These are phyloP conservation scores for Pezicula carpinea DNA, from an alignment of 2,329 filamentous ascomycete species.

Conservation along the genomic window DNA sequence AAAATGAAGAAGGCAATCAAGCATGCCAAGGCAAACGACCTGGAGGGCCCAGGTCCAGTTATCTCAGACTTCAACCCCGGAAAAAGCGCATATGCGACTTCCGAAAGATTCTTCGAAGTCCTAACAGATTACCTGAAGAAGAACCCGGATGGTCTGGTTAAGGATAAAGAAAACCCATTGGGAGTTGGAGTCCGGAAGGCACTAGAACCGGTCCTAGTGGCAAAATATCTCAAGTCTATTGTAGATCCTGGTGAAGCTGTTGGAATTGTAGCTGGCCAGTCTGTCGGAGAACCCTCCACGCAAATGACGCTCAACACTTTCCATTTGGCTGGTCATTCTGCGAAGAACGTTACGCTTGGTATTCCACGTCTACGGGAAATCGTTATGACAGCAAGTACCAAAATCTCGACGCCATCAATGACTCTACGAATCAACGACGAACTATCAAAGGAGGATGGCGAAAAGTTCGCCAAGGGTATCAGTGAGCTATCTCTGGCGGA, in stretches of 20 bases:
- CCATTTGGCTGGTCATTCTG: constrained; percentile 96
- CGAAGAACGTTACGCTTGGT: constrained; percentile 98
- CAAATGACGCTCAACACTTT: constrained; percentile 99
- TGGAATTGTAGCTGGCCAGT: constrained; percentile 94
- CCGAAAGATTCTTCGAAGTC: constrained; percentile 74
- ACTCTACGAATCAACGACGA: constrained; percentile 74
- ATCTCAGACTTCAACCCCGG: constrained; percentile 69
- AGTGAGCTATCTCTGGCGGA: constrained; percentile 80
- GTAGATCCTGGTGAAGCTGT: constrained; percentile 96
- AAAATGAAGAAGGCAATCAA: constrained; percentile 78
- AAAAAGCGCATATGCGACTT: constrained; percentile 78
- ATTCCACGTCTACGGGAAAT: constrained; percentile 97
- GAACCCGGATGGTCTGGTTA: constrained; percentile 62
- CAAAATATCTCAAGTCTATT: constrained; percentile 88
- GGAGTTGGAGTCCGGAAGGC: constrained; percentile 35
- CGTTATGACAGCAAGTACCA: constrained; percentile 89
- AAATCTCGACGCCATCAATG: constrained; percentile 89
- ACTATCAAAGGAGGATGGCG: constrained; percentile 61
- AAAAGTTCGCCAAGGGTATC: constrained; percentile 87
- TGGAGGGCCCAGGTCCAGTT: constrained; percentile 63
- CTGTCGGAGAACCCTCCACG: constrained; percentile 92
- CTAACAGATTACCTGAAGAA: constrained; percentile 73
- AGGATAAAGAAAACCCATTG: constrained; percentile 38
- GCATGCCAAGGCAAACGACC: constrained; percentile 53
- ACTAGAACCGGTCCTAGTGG: constrained; percentile 71